Percentiles rank a stretch among this genome's conserved stretches.
Evolutionary conservation across 2,329 filamentous ascomycete genomes (phyloP).

Genomic region (Leptoxyphium fumago): DNA sequence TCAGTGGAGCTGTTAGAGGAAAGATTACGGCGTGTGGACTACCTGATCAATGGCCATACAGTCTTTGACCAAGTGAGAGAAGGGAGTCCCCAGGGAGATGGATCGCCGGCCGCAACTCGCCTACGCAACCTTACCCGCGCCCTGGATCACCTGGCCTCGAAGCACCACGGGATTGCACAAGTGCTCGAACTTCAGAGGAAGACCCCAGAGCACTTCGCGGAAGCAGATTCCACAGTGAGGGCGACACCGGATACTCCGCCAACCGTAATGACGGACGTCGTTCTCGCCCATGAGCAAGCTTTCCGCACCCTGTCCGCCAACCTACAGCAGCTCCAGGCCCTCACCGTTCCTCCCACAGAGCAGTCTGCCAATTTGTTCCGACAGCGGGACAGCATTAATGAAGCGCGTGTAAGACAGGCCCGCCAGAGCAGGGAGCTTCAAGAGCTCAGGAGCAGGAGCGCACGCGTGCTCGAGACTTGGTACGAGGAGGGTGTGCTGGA

Average conservation of each 20-base stretch:
- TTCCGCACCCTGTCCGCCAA: constrained; percentile 29
- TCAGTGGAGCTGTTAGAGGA: constrained; percentile 31
- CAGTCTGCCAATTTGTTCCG: constrained; percentile 39
- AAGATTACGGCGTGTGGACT: constrained; percentile 29
- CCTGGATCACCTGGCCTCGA: constrained; percentile 23
- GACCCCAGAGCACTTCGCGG: constrained; percentile 25
- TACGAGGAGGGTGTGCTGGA: constrained; percentile 58
- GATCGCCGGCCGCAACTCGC: constrained; percentile 10
- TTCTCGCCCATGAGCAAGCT: constrained; percentile 29
- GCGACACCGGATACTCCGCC: constrained; percentile 10
- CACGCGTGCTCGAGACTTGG: constrained; percentile 41
- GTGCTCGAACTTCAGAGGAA: constrained; percentile 26
- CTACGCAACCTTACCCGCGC: constrained; percentile 14
- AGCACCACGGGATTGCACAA: constrained; percentile 25
- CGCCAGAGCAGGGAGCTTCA: constrained; percentile 48
- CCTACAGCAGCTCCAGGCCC: constrained; percentile 29
- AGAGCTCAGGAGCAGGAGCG: constrained; percentile 49
- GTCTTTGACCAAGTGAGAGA: background rate
- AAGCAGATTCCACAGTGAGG: constrained; percentile 10
- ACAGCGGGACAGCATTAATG: constrained; percentile 47
- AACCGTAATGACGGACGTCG: constrained; percentile 19
- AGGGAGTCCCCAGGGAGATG: background rate
- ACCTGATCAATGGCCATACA: constrained; percentile 24
- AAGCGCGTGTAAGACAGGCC: constrained; percentile 44
- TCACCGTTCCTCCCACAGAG: constrained; percentile 27